Base-by-base conservation (phyloP, 306 rosid species). In the Carpinus viminea region DNA sequence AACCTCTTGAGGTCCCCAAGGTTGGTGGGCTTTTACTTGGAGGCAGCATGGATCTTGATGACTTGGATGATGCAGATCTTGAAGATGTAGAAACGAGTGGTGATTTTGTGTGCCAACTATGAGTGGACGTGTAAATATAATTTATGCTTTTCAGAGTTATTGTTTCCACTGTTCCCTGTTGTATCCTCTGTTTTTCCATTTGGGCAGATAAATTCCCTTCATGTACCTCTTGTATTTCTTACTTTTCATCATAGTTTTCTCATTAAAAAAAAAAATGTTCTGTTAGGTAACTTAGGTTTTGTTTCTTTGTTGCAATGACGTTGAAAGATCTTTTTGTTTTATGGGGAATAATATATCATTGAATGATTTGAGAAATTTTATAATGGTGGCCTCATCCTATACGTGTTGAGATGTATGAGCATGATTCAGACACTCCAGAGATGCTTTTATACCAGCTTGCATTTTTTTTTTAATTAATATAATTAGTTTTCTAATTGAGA, bases 11-110 rank as follows among this genome's bases (percentile, higher is more conserved):
- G 16, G 70, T 66, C 48, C 86, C 92, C 8, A 84, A 73, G 47
- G 77, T 51, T 46, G 85, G 85, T 12, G 84, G 78, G 81, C 83
- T 54, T 80, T 70, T 87, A 8, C n/a, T 57, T 6, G 94, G 82
- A 18, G 86, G 89, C 73, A 87, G 88, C 80, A 86, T 93, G 94
- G 98, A 91, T 78, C 71, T 91, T 17, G 93, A 91, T 87, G 98
- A 93, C 76, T 74, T 87, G 66, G 98, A 90, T 76, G 94, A 91
- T 74, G 86, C 78, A 20, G 93, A 88, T 68, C 31, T 84, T 65
- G 94, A 90, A 41, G 98, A 91, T 64, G 20, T 85, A 12, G 97
- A 86, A 74, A 76, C 85, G 47, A 88, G 89, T 47, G 97, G 90
- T 71, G 98, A 87, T 50, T 93, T 87, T 85, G 92, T 88, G 51